Evolutionary conservation across 2,329 filamentous ascomycete species (phyloP).

Genomic region (Ceratocystis eucalypticola): DNA sequence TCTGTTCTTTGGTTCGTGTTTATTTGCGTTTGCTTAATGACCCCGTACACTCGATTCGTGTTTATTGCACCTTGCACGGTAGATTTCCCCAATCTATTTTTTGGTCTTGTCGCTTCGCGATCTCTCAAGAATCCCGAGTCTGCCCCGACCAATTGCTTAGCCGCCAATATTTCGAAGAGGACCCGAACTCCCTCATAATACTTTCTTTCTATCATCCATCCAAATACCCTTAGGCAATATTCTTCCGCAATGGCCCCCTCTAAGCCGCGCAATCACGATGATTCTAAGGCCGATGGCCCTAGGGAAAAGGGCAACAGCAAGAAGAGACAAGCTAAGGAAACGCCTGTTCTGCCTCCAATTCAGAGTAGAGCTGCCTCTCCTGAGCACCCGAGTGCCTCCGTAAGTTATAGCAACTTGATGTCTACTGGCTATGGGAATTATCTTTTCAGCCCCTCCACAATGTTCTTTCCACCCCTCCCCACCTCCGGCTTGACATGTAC

Average conservation of each 20-base stretch:
- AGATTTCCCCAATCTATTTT: constrained; percentile 2
- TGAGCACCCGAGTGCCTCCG: constrained; percentile 15
- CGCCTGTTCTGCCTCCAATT: constrained; percentile 14
- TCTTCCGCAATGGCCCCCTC: constrained; percentile 32
- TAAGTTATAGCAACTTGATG: constrained; percentile 10
- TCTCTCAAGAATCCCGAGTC: constrained; percentile 13
- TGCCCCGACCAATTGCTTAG: constrained; percentile 2
- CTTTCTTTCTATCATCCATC: neutral
- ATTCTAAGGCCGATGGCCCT: constrained; percentile 32
- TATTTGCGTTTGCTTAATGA: neutral
- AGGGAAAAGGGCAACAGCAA: constrained; percentile 26
- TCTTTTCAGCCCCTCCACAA: neutral
- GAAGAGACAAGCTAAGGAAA: constrained; percentile 33
- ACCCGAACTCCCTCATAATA: neutral
- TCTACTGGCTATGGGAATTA: neutral
- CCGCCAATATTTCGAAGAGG: neutral
- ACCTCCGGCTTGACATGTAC: neutral
- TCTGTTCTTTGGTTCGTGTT: neutral
- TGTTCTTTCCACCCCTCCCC: neutral
- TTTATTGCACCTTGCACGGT: constrained; percentile 21
- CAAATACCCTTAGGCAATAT: neutral
- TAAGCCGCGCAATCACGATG: constrained; percentile 36
- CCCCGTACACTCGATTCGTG: neutral
- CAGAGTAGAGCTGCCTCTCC: constrained; percentile 15
- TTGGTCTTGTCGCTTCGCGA: constrained; percentile 6